Evolutionary conservation across 148 eudicot species (phyloP).

Genomic region (Chenopodium berlandieri): DNA sequence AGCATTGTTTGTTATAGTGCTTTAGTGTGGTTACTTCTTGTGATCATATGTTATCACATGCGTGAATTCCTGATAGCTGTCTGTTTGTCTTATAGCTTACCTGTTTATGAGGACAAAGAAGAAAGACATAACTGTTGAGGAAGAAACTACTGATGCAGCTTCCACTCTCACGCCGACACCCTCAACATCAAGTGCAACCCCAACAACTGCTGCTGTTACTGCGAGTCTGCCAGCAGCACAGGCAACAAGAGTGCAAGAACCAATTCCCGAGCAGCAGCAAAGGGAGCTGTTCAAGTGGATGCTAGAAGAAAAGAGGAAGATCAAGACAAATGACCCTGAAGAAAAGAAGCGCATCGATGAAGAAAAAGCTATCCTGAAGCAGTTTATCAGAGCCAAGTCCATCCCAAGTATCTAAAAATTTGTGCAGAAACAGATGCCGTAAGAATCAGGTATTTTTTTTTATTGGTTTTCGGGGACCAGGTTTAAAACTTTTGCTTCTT

Average conservation of each 20-base stretch:
- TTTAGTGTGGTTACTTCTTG: neutral
- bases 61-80: constrained; percentile 2
- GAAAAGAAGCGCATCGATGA: constrained; percentile 80
- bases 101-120: constrained; percentile 58
- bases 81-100: constrained; percentile 48
- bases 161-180: constrained; percentile 26
- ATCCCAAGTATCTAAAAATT: constrained; percentile 50
- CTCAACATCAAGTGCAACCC: constrained; percentile 20
- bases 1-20: neutral
- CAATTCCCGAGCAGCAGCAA: constrained; percentile 67
- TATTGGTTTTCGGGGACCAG: neutral
- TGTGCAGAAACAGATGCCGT: neutral
- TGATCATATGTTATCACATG: neutral
- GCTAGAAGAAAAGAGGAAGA: constrained; percentile 86
- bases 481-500: neutral
- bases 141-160: constrained; percentile 31
- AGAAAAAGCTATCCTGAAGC: constrained; percentile 88
- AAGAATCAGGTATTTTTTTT: neutral
- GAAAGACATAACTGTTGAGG: constrained; percentile 44
- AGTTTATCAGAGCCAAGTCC: constrained; percentile 72
- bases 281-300: constrained; percentile 90
- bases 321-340: constrained; percentile 67
- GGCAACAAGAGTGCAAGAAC: constrained; percentile 44
- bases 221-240: constrained; percentile 28
- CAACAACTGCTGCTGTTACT: constrained; percentile 22